phyloP scores from a whole-genome alignment of 257 asterid genomes.

The Haberlea rhodopensis region DNA sequence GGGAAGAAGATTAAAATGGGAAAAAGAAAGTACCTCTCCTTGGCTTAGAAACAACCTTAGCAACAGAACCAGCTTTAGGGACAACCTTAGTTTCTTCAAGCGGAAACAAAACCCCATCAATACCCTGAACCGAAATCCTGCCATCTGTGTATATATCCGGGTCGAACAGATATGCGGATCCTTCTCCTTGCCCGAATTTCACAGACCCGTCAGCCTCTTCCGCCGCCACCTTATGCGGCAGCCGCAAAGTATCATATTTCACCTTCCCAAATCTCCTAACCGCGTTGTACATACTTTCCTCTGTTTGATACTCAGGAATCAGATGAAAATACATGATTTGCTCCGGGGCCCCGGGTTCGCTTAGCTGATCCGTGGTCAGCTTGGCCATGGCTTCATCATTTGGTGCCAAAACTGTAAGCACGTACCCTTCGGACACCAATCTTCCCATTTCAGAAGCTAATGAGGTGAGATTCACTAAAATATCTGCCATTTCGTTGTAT shows the following conservation, averaged over 20 bases:
- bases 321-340: slow-evolving; percentile 51
- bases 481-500: slow-evolving; percentile 58
- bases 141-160: slow-evolving; percentile 68
- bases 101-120: slow-evolving; percentile 49
- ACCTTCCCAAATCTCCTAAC: slow-evolving; percentile 53
- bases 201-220: slow-evolving; percentile 66
- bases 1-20: no score
- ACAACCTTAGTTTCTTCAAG: slow-evolving; percentile 28
- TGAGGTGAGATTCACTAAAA: slow-evolving; percentile 47
- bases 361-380: slow-evolving; percentile 43
- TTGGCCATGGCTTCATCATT: slow-evolving; percentile 64
- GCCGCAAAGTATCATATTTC: slow-evolving; percentile 44
- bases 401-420: slow-evolving; percentile 50
- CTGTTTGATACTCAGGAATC: slow-evolving; percentile 60
- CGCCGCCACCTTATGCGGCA: slow-evolving; percentile 48
- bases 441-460: slow-evolving; percentile 58
- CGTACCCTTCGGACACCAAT: slow-evolving; percentile 54
- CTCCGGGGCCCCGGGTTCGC: no score
- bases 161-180: slow-evolving; percentile 51
- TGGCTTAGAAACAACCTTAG: slow-evolving; percentile 31
- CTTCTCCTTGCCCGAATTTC: slow-evolving; percentile 44
- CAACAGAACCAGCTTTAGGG: slow-evolving; percentile 27
- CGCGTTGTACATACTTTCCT: slow-evolving; percentile 63
- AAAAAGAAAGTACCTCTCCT: slow-evolving; percentile 37
- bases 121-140: slow-evolving; percentile 62